phyloP scores from a whole-genome alignment of 441 rosid species.

The Corymbia citriodora region DNA sequence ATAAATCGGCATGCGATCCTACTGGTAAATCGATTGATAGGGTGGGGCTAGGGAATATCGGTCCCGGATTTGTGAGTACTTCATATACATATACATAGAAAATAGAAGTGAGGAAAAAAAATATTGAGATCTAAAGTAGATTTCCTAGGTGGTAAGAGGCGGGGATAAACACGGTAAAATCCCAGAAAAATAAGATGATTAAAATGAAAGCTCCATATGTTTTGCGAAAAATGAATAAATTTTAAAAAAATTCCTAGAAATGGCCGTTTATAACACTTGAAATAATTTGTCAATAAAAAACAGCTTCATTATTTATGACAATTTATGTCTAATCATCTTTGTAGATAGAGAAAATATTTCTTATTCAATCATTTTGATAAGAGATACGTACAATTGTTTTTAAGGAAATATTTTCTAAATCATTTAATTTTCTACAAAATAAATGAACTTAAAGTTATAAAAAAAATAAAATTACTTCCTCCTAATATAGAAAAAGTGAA shows the following conservation, averaged over 20 bases:
- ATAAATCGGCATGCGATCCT: accelerated
- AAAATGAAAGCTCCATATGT: background rate
- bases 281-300: background rate
- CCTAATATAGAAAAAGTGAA: background rate
- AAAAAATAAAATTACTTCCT: background rate
- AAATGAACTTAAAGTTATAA: background rate
- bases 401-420: background rate
- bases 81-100: no score
- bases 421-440: background rate
- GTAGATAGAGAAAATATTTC: background rate
- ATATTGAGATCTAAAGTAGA: no score
- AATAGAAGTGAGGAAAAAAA: background rate
- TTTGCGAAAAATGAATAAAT: background rate
- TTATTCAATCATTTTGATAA: background rate
- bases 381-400: background rate
- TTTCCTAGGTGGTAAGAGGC: no score
- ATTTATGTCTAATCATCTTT: background rate
- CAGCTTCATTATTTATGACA: no score
- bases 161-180: background rate
- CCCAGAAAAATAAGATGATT: background rate
- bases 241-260: background rate
- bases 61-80: accelerated
- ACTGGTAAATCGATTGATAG: accelerated
- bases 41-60: accelerated
- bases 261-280: accelerated